Evolutionary conservation across 2,329 filamentous ascomycete species (phyloP).

Genomic region (Penicillium sp.): DNA sequence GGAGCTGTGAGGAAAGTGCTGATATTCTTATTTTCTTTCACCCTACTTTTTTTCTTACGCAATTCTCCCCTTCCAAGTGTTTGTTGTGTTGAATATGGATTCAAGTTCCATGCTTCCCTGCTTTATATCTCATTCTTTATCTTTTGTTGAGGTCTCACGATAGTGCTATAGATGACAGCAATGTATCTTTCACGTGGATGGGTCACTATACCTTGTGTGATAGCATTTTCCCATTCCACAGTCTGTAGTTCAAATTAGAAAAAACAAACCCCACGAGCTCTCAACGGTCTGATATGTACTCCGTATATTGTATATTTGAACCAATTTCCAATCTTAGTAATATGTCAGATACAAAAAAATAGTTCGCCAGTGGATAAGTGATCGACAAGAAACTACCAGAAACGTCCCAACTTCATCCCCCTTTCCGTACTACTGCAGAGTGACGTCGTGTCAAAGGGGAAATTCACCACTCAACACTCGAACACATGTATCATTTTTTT

Average conservation of each 20-base stretch:
- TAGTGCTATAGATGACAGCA: background rate
- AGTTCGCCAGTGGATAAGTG: slow-evolving; percentile 14
- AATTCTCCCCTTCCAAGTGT: background rate
- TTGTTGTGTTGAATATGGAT: background rate
- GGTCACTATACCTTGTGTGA: background rate
- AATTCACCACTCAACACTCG: background rate
- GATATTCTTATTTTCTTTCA: background rate
- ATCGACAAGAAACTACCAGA: slow-evolving; percentile 13
- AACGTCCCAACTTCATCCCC: slow-evolving; percentile 1
- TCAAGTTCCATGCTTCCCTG: background rate
- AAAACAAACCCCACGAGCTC: background rate
- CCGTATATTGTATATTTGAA: background rate
- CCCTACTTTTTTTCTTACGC: background rate
- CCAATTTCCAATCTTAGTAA: no score
- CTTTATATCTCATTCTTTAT: background rate
- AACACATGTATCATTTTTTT: background rate
- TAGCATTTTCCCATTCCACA: background rate
- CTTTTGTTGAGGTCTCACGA: background rate
- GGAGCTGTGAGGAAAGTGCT: slow-evolving; percentile 38
- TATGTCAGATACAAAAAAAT: slow-evolving; percentile 1
- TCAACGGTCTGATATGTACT: no score
- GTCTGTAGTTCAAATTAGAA: background rate
- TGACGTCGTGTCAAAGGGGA: slow-evolving; percentile 7
- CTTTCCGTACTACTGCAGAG: slow-evolving; percentile 5
- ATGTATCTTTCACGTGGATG: background rate